Evolutionary conservation across 345 rosid genomes (phyloP).

Genomic region (Chamaenerion angustifolium): DNA sequence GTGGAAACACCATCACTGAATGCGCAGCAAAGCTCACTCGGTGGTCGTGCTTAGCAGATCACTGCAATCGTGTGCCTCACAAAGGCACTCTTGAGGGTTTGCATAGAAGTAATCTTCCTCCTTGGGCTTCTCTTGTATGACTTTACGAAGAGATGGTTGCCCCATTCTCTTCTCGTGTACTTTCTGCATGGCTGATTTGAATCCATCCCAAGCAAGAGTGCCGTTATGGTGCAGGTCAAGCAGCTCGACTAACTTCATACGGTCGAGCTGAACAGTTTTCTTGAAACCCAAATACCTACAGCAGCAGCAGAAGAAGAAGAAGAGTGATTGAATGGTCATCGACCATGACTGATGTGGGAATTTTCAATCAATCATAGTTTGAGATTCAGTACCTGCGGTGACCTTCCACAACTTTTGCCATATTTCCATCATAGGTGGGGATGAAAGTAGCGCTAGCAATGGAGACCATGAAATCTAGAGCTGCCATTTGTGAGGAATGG

Average conservation of each 20-base stretch:
- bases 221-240: constrained; percentile 66
- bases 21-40: too few species aligned
- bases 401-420: constrained; percentile 99
- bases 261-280: constrained; percentile 52
- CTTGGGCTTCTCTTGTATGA: constrained; percentile 68
- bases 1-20: background rate
- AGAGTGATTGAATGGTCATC: background rate
- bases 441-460: constrained; percentile 78
- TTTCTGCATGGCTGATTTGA: constrained; percentile 41
- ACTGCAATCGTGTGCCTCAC: constrained; percentile 49
- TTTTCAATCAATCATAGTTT: too few species aligned
- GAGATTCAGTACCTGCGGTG: constrained; percentile 66
- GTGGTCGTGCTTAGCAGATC: constrained; percentile 23
- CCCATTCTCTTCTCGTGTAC: constrained; percentile 67
- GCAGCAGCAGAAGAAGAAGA: too few species aligned
- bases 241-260: constrained; percentile 62
- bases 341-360: background rate
- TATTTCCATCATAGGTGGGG: constrained; percentile 92
- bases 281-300: constrained; percentile 81
- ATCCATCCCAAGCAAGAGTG: constrained; percentile 55
- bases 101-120: constrained; percentile 98
- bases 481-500: constrained; percentile 99
- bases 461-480: constrained; percentile 89
- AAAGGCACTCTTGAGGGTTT: constrained; percentile 90
- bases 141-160: constrained; percentile 47